phyloP scores from a whole-genome alignment of 2,329 filamentous ascomycete species.

The Pseudogymnoascus pannorum region DNA sequence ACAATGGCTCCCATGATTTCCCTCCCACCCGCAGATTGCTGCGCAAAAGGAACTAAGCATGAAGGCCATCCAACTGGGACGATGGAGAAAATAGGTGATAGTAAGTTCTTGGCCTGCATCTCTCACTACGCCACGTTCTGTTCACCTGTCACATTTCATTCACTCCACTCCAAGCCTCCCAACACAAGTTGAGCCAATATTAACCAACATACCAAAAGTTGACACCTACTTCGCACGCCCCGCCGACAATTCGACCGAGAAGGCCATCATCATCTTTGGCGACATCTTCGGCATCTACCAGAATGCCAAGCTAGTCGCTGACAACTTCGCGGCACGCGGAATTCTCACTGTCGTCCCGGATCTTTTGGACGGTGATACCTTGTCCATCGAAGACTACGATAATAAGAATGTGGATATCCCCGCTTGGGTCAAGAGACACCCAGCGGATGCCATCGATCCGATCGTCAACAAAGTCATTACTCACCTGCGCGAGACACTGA shows the following conservation, averaged over 20 bases:
- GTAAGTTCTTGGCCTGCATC: constrained; percentile 9
- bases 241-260: constrained; percentile 15
- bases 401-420: constrained; percentile 23
- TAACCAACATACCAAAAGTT: constrained; percentile 7
- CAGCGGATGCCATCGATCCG: constrained; percentile 15
- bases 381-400: constrained; percentile 42
- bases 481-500: constrained; percentile 42
- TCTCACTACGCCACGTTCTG: not conserved
- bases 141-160: not conserved
- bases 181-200: not conserved
- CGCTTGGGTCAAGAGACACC: not conserved
- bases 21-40: constrained; percentile 5
- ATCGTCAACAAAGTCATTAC: constrained; percentile 46
- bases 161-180: not conserved
- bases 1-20: not conserved
- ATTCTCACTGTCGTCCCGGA: constrained; percentile 51
- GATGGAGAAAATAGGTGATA: constrained; percentile 12
- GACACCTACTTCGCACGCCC: constrained; percentile 10
- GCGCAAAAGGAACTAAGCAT: constrained; percentile 1
- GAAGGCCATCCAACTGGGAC: constrained; percentile 6
- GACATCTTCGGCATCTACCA: constrained; percentile 37
- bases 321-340: constrained; percentile 64
- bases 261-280: constrained; percentile 31
- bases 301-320: constrained; percentile 60
- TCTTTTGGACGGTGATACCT: constrained; percentile 59